These are phyloP conservation scores for Phytophthora crassamura DNA, from an alignment of 352 stramenopile genomes.

Conservation along the genomic window DNA sequence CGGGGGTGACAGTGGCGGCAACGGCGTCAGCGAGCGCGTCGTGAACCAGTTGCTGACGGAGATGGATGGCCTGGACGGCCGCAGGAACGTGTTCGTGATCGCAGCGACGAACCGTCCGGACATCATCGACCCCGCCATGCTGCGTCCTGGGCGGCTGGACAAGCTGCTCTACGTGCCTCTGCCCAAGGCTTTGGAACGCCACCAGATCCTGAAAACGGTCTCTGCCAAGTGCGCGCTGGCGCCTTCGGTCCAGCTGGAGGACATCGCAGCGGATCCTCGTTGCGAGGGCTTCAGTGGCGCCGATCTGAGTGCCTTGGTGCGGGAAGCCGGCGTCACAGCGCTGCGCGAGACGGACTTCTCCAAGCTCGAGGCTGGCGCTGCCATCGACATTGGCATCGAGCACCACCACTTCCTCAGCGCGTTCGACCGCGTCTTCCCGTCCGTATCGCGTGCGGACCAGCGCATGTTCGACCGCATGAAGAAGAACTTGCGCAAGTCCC, in stretches of 20 bases:
- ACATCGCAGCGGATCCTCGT: conserved; percentile 89
- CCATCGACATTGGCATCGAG: conserved; percentile 62
- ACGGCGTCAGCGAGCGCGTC: conserved; percentile 94
- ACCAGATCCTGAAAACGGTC: conserved; percentile 94
- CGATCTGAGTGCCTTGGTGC: conserved; percentile 96
- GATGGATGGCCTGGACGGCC: conserved; percentile 98
- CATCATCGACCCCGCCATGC: conserved; percentile 99
- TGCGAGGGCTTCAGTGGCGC: conserved; percentile 97
- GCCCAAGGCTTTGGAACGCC: conserved; percentile 76
- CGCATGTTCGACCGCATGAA: conserved; percentile 92
- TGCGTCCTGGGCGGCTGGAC: conserved; percentile 97
- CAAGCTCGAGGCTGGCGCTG: conserved; percentile 29
- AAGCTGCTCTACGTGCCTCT: conserved; percentile 99
- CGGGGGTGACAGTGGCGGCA: conserved; percentile 65
- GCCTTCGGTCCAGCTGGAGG: conserved; percentile 87
- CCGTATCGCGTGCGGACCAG: conserved; percentile 83
- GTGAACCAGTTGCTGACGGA: conserved; percentile 99
- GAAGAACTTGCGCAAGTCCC: conserved; percentile 83
- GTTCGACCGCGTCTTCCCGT: conserved; percentile 86
- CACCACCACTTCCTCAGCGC: conserved; percentile 73
- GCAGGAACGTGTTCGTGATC: conserved; percentile 97
- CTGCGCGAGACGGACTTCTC: conserved; percentile 79
- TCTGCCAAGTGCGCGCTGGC: conserved; percentile 75
- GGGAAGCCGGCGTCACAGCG: conserved; percentile 96
- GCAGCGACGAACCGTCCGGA: conserved; percentile 96